Percentiles rank a stretch among this genome's conserved stretches.
phyloP scores from a whole-genome alignment of 2,329 filamentous ascomycete species.

The Aureobasidium sp. region DNA sequence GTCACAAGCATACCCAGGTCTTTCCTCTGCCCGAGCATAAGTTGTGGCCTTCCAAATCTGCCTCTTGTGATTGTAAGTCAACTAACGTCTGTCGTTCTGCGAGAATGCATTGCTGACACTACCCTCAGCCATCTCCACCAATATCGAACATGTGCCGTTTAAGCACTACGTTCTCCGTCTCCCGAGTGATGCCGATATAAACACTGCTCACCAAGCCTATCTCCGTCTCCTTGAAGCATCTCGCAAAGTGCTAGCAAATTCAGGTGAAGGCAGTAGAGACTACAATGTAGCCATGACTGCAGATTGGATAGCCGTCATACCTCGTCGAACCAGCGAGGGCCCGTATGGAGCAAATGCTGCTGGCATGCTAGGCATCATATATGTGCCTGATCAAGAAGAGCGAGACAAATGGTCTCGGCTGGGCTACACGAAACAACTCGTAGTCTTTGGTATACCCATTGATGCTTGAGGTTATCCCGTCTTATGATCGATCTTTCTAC shows the following conservation, averaged over 20 bases:
- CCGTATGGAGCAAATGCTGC: slow-evolving; percentile 26
- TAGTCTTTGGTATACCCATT: slow-evolving; percentile 7
- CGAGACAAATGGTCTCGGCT: slow-evolving; percentile 6
- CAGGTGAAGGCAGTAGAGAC: slow-evolving; percentile 17
- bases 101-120: not conserved
- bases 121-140: not conserved
- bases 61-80: slow-evolving; percentile 3
- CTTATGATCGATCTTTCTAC: not conserved
- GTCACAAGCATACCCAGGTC: slow-evolving; percentile 40
- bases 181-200: not conserved
- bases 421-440: slow-evolving; percentile 13
- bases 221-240: slow-evolving; percentile 12
- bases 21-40: slow-evolving; percentile 27
- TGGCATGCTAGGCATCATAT: slow-evolving; percentile 30
- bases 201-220: slow-evolving; percentile 18
- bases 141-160: slow-evolving; percentile 10
- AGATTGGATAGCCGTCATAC: slow-evolving; percentile 29
- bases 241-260: not conserved
- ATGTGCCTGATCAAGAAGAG: slow-evolving; percentile 8
- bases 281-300: slow-evolving; percentile 30
- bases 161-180: slow-evolving; percentile 13
- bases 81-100: not conserved
- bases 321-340: slow-evolving; percentile 23
- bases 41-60: slow-evolving; percentile 19
- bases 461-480: not conserved